Conservation (phyloP, 495 filamentous ascomycete species). For the Bathelium albidoporum region DNA sequence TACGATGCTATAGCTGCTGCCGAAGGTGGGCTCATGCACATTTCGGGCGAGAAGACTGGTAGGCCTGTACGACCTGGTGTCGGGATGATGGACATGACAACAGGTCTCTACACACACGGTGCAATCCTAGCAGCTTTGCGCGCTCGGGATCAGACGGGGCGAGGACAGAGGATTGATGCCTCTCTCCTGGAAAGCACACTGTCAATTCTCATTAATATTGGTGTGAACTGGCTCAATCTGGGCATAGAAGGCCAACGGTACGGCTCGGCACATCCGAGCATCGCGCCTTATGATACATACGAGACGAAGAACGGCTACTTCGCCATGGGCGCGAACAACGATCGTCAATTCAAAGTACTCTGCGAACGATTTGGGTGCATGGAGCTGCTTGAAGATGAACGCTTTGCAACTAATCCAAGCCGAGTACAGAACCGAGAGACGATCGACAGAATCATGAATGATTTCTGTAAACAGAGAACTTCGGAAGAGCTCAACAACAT, state of each 20-base stretch:
- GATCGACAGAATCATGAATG: constrained; percentile 26
- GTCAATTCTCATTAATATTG: constrained; percentile 25
- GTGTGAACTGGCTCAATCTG: constrained; percentile 26
- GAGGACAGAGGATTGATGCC: constrained; percentile 27
- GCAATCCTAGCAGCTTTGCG: constrained; percentile 25
- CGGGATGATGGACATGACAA: constrained; percentile 29
- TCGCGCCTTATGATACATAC: constrained; percentile 30
- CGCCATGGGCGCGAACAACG: constrained; percentile 29
- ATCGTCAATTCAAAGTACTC: constrained; percentile 26
- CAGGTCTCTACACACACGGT: constrained; percentile 29
- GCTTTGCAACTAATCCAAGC: constrained; percentile 26
- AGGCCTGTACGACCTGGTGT: constrained; percentile 27
- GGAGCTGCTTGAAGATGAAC: constrained; percentile 22
- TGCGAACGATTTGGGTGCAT: constrained; percentile 20
- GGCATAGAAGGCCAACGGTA: constrained; percentile 25
- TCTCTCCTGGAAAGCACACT: constrained; percentile 28
- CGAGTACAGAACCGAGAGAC: constrained; percentile 26
- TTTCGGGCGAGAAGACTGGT: constrained; percentile 27
- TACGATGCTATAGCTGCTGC: constrained; percentile 26
- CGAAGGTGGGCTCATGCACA: constrained; percentile 31
- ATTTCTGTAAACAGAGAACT: constrained; percentile 24
- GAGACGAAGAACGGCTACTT: constrained; percentile 27
- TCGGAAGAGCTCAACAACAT: constrained; percentile 26
- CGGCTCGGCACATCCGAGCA: constrained; percentile 28
- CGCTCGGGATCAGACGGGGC: constrained; percentile 24